These are phyloP conservation scores for Sugiyamaella japonica DNA, from an alignment of 1,139 yeast species.

Conservation along the genomic window DNA sequence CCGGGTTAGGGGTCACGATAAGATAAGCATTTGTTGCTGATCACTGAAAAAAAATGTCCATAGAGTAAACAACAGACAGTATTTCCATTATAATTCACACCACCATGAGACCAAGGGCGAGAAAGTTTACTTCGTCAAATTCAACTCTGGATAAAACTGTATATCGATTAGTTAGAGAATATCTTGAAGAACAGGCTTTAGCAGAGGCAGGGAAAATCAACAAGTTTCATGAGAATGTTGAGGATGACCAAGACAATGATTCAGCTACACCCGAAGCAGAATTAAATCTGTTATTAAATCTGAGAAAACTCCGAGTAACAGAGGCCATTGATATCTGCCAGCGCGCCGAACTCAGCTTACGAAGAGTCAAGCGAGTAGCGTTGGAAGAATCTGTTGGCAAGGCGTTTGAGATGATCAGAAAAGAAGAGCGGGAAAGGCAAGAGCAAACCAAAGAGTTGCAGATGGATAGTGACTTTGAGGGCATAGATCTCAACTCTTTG, in stretches of 20 bases:
- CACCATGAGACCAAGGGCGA: slow-evolving; percentile 12
- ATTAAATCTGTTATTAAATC: slow-evolving; percentile 20
- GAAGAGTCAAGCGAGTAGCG: slow-evolving; percentile 61
- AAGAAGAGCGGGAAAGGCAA: slow-evolving; percentile 46
- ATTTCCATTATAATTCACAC: too few relatives aligned
- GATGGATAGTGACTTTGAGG: slow-evolving; percentile 46
- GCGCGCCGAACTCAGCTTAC: slow-evolving; percentile 40
- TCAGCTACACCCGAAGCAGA: slow-evolving; percentile 18
- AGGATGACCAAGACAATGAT: slow-evolving; percentile 1
- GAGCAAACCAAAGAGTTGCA: slow-evolving; percentile 27
- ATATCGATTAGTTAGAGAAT: slow-evolving; percentile 28
- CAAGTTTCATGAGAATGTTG: background rate
- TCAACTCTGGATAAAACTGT: slow-evolving; percentile 26
- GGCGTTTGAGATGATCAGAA: slow-evolving; percentile 47
- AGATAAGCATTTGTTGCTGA: background rate
- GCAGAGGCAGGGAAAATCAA: slow-evolving; percentile 3
- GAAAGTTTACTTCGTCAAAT: slow-evolving; percentile 11
- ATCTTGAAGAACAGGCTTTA: slow-evolving; percentile 24
- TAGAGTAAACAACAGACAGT: too few relatives aligned
- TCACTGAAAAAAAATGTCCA: background rate
- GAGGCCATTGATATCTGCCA: slow-evolving; percentile 31
- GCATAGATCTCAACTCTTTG: slow-evolving; percentile 48
- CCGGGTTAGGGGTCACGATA: background rate
- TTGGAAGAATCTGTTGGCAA: slow-evolving; percentile 61
- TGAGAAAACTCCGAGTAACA: slow-evolving; percentile 25